Evolutionary conservation across 2,329 filamentous ascomycete species (phyloP).

Genomic region (Sclerotinia spermophila): DNA sequence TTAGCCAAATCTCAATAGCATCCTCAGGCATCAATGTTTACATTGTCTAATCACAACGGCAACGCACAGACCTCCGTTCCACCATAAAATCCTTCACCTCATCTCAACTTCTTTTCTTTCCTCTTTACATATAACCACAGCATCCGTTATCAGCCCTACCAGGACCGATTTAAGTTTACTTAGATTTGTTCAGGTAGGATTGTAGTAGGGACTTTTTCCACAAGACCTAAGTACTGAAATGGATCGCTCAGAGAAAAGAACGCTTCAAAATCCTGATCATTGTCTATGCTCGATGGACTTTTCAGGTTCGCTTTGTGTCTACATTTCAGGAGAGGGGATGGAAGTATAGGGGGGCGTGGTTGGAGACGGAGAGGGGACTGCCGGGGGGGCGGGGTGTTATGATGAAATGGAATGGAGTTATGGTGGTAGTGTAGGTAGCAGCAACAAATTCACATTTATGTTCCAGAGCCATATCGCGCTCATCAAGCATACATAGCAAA

Average conservation of each 20-base stretch:
- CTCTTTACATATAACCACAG: constrained; percentile 17
- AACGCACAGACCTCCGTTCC: not conserved
- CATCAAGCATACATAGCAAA: not conserved
- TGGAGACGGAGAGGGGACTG: not conserved
- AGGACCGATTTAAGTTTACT: not conserved
- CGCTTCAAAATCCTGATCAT: constrained; percentile 15
- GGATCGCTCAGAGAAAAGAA: constrained; percentile 9
- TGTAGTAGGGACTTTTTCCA: constrained; percentile 2
- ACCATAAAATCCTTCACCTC: constrained; percentile 14
- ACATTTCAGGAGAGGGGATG: not conserved
- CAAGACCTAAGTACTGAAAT: constrained; percentile 10
- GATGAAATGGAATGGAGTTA: not conserved
- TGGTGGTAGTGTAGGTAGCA: not conserved
- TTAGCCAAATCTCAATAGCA: not conserved
- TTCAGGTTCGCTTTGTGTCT: constrained; percentile 17
- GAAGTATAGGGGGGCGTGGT: not conserved
- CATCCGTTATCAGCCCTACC: constrained; percentile 6
- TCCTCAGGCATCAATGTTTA: not conserved
- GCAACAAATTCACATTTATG: not conserved
- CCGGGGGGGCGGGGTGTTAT: accelerated
- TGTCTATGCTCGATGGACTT: constrained; percentile 14
- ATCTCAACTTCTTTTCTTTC: not conserved
- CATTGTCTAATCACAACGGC: not conserved
- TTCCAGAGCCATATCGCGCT: not conserved
- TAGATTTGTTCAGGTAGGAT: not conserved